Evolutionary conservation across 1,139 yeast species (phyloP).

Genomic region (Lodderomyces jiufengensis): DNA sequence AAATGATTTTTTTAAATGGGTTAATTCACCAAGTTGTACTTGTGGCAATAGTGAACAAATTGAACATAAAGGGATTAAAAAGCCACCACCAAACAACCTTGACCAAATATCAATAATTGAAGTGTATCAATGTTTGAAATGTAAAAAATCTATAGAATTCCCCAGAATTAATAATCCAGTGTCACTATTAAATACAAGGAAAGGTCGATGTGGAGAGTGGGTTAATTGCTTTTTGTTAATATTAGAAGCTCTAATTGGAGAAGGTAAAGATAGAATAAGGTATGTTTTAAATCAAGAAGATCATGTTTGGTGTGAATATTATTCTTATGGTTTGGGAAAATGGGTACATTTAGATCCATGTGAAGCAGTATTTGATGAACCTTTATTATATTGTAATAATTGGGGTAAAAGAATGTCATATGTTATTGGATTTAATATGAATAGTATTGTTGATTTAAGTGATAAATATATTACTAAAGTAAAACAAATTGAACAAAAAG

Average conservation of each 20-base stretch:
- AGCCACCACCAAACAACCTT: slow-evolving; percentile 20
- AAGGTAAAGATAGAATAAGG: slow-evolving; percentile 52
- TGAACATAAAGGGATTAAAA: slow-evolving; percentile 17
- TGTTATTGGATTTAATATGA: slow-evolving; percentile 63
- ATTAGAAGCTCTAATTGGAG: slow-evolving; percentile 51
- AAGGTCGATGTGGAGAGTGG: slow-evolving; percentile 96
- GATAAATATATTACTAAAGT: slow-evolving; percentile 58
- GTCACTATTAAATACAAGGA: slow-evolving; percentile 54
- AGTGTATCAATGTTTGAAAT: slow-evolving; percentile 54
- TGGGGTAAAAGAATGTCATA: slow-evolving; percentile 96
- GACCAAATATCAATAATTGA: slow-evolving; percentile 46
- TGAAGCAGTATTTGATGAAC: slow-evolving; percentile 82
- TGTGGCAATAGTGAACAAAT: slow-evolving; percentile 32
- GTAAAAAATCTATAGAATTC: slow-evolving; percentile 50
- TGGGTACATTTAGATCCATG: slow-evolving; percentile 94
- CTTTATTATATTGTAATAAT: slow-evolving; percentile 68
- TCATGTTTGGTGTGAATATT: slow-evolving; percentile 95
- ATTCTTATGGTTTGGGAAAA: slow-evolving; percentile 51
- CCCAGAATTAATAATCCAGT: slow-evolving; percentile 74
- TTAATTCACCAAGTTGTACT: slow-evolving; percentile 64
- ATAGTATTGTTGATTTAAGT: slow-evolving; percentile 67
- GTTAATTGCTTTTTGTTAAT: slow-evolving; percentile 77
- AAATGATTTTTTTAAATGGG: slow-evolving; percentile 79
- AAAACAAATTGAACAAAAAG: slow-evolving; percentile 49
- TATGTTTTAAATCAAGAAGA: slow-evolving; percentile 89